phyloP scores from a whole-genome alignment of 352 stramenopile genomes.

The Globisporangium rhizosaccharum region DNA sequence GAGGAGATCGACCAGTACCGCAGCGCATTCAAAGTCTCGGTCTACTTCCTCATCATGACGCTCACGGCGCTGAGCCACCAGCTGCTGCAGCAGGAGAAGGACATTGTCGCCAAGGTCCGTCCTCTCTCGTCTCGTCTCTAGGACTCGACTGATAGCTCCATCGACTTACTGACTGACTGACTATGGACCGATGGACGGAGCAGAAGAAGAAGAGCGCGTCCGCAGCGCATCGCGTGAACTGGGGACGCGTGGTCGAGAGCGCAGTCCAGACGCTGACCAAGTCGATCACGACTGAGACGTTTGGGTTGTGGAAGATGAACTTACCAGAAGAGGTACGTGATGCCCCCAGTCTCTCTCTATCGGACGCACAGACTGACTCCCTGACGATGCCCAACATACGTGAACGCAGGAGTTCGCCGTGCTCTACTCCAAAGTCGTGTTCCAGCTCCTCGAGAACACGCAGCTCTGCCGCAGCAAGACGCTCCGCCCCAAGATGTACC shows the following conservation, averaged over 20 bases:
- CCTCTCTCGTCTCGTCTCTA: no score
- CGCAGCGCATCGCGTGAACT: constrained; percentile 43
- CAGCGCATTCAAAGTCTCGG: constrained; percentile 55
- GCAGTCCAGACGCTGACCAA: constrained; percentile 52
- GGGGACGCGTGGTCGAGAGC: constrained; percentile 59
- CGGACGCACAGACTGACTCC: no score
- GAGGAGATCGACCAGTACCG: constrained; percentile 40
- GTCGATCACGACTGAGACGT: constrained; percentile 57
- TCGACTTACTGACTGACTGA: no score
- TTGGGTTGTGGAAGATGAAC: constrained; percentile 76
- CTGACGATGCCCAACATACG: background rate
- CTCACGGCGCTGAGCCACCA: constrained; percentile 43
- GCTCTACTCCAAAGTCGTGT: constrained; percentile 65
- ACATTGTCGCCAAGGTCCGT: constrained; percentile 47
- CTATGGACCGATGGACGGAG: background rate
- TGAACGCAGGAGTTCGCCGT: constrained; percentile 57
- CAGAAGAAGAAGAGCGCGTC: constrained; percentile 28
- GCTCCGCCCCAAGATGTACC: constrained; percentile 62
- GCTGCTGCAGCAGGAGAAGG: constrained; percentile 50
- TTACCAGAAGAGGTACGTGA: constrained; percentile 58
- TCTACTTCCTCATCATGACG: constrained; percentile 70
- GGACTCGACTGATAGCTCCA: no score
- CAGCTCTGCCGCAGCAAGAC: constrained; percentile 53
- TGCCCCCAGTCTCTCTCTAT: background rate
- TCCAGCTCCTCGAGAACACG: constrained; percentile 61